Base-by-base conservation (phyloP, 257 asterid species). In the Penstemon davidsonii region DNA sequence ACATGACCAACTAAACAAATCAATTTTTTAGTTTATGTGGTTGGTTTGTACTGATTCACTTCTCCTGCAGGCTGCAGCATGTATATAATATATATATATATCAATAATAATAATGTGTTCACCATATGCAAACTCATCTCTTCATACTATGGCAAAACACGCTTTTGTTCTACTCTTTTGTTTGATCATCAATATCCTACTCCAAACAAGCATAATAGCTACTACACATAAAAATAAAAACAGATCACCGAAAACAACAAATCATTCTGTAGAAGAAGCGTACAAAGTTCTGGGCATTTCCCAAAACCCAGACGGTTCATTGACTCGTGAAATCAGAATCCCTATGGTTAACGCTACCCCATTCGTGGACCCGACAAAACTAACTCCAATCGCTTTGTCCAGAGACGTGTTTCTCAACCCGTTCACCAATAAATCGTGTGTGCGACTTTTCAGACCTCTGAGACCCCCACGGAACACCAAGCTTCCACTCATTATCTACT, bases 401-500 rank as follows among this genome's bases (percentile, higher is more conserved):
- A 69, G 57, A 59, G 73, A 59, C 66, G 12, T 58, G 3, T 3
- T 0, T 63, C 44, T 49, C 45, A 9, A 12, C 4, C 63, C 71
- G 12, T 63, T 25, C 18, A 18, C 8, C 36, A 6, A 10, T 38
- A 49, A 69, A n/a, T 8, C 18, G 39, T 37, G 18, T 18, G 36
- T 69, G 57, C 73, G 73, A 18, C 59, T 69, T 52, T 69, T 47
- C 65, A 59, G 73, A 39, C 73, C 73, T 5, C n/a, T 69, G 38
- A 18, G 39, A 7, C 73, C 78, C 19, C 66, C 47, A 1, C 2
- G 49, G 0, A 38, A 19, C 53, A 12, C 50, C 10, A 80, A 76
- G 40, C 60, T 80, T 7, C 76, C 82, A 0, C 68, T 76, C 44
- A 9, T 76, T 1, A 71, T 80, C 38, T 65, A 66, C 70, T 12